Evolutionary conservation across 1,284 basidiomycete species (phyloP), one percentile per base, ranked within the genome.

Genomic region (Cystobasidium sp.): DNA sequence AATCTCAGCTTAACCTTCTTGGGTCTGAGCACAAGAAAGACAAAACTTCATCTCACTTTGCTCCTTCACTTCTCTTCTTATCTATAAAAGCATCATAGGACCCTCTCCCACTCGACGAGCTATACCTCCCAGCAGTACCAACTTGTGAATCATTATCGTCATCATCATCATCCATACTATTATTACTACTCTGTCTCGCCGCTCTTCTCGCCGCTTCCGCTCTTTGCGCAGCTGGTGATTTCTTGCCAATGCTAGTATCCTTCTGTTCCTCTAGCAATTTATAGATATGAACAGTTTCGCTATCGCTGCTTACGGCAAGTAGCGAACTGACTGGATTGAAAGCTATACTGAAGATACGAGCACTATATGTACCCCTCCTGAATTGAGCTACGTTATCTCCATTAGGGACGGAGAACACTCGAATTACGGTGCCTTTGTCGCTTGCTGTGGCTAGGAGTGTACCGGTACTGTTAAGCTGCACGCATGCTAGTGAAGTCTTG

Each of bases 201-300:
- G 67, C 65, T 44, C 49, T 43, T 12, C 46, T 52, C 37, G 64
- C 56, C 8, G 68, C 55, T 46, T 65, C 62, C 24, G 62, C 62
- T n/a, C 78, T 74, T 37, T 47, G 56, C 44, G 75, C 20, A 37
- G 71, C 53, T 1, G 68, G 53, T 51, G 66, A 61, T 63, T 53
- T 55, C 58, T n/a, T 61, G 69, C 20, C 31, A 31, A 2, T 31
- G 31, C 31, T 31, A 31, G 1, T 31, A 31, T 66, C 76, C 64
- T 77, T 83, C 78, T 69, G 83, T n/a, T 72, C 74, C 5, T 68
- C 67, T 75, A 77, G 87, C 5, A 99, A 85, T 81, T 93, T 93
- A 85, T 97, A 99, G 65, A 99, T 91, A 83, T 99, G 97, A 46
- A 99, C 94, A 8, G 96, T 99, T 78, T 94, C 94, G 76, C 94